phyloP scores from a whole-genome alignment of 352 stramenopile species.

The Blastocystis sp. region DNA sequence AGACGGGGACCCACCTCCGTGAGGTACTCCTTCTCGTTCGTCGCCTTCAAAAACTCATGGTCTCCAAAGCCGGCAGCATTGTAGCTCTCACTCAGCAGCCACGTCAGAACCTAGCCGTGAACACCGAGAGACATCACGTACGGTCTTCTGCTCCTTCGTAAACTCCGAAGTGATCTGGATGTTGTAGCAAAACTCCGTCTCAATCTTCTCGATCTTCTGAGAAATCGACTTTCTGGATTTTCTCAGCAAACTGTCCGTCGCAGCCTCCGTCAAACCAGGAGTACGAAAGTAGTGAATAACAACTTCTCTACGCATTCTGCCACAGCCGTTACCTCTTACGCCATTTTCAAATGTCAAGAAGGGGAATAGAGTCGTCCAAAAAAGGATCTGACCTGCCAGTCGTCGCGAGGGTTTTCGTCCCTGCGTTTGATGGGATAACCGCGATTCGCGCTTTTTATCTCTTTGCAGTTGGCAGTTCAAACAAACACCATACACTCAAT shows the following conservation, averaged over 20 bases:
- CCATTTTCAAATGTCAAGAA: neutral
- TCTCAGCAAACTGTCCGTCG: conserved; percentile 35
- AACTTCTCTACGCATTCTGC: conserved; percentile 22
- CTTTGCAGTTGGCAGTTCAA: too few species aligned
- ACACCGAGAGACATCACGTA: neutral
- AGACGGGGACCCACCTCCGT: conserved; percentile 93
- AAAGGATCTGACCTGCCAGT: neutral
- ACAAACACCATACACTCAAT: neutral
- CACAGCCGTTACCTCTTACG: neutral
- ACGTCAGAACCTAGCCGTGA: conserved; percentile 33
- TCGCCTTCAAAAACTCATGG: neutral
- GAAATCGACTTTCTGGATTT: conserved; percentile 35
- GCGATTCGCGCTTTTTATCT: neutral
- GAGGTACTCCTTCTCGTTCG: conserved; percentile 59
- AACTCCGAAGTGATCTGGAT: conserved; percentile 20
- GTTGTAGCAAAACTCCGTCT: conserved; percentile 52
- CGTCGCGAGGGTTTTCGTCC: too few species aligned
- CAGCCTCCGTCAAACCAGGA: conserved; percentile 41
- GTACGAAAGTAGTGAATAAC: conserved; percentile 56
- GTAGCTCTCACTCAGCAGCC: conserved; percentile 45
- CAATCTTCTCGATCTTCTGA: conserved; percentile 45
- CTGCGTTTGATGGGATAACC: neutral
- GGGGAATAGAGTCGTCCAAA: neutral
- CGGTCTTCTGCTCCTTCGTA: conserved; percentile 30
- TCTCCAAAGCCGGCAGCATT: conserved; percentile 4